Base-by-base conservation (phyloP, 2,329 filamentous ascomycete genomes). In the Colletotrichum truncatum region DNA sequence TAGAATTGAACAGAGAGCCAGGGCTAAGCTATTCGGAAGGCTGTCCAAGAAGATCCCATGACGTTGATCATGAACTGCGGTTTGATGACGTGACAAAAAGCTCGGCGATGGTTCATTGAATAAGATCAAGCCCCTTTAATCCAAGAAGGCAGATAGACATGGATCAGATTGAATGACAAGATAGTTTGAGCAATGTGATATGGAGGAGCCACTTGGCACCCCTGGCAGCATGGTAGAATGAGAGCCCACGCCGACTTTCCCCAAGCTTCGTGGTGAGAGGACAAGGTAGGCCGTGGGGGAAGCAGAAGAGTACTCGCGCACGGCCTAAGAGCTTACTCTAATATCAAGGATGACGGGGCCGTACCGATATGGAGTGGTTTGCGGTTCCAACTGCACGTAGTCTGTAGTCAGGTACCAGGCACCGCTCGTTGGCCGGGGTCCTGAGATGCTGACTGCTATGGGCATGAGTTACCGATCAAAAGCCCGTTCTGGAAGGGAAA, bases 21-120 rank as follows among this genome's bases (percentile, higher is more conserved):
- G 26, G 30, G 14, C 45, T 6, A 52, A 25, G 18, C 32, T n/a
- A 52, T 4, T 38, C 21, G 12, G 43, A 16, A 62, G 49, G 55
- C 25, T 55, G 55, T 55, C 32, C 21, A 30, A 14, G 14, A 38
- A 18, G 9, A 30, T 45, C 18, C 56, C 49, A 49, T 38, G 57
- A 49, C 21, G 41, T 49, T 34, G 41, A 65, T 56, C 57, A 62
- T 28, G 21, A 21, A 41, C 26, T 36, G 34, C 34, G 30, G 26
- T 26, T 18, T 46, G 61, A 56, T 65, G 62, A 62, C 58, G 62
- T 62, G 57, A 65, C 57, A 34, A 23, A 14, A 45, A 30, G 34
- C 14, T 38, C 21, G 28, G 36, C 55, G 14, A 59, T 46, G 49
- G 18, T 55, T 56, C 48, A 28, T 51, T 26, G 49, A 14, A 49